These are phyloP conservation scores for Nemania abortiva DNA, from an alignment of 2,329 filamentous ascomycete genomes.

Conservation along the genomic window DNA sequence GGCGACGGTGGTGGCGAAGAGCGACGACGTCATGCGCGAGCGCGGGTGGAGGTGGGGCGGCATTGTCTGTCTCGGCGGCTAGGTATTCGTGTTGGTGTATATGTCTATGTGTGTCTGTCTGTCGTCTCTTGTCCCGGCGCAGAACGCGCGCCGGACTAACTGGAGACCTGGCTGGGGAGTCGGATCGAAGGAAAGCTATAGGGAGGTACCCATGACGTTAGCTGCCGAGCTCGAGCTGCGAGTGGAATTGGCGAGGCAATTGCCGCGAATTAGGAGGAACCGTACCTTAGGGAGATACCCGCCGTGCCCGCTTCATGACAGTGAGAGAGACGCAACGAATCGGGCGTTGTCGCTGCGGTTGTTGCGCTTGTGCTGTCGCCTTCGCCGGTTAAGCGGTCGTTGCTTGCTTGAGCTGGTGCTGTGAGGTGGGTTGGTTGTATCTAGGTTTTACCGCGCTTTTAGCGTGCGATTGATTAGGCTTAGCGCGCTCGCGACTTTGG, in stretches of 20 bases:
- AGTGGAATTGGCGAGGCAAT: background rate
- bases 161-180: background rate
- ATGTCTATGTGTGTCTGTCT: background rate
- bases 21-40: slow-evolving; percentile 90
- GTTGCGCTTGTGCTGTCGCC: background rate
- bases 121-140: background rate
- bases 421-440: background rate
- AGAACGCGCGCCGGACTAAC: background rate
- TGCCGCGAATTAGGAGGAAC: no score
- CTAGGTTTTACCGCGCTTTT: slow-evolving; percentile 1
- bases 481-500: slow-evolving; percentile 6
- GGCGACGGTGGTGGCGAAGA: slow-evolving; percentile 93
- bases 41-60: slow-evolving; percentile 89
- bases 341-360: background rate
- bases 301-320: slow-evolving; percentile 3
- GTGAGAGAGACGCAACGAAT: background rate
- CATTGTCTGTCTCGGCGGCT: background rate
- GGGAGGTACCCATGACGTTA: background rate
- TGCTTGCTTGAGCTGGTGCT: background rate
- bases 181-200: background rate
- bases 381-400: background rate
- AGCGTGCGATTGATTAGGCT: background rate
- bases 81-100: background rate
- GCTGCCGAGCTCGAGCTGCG: background rate
- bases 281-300: background rate